Evolutionary conservation across 306 rosid species (phyloP).

Genomic region (Lupinus albus): DNA sequence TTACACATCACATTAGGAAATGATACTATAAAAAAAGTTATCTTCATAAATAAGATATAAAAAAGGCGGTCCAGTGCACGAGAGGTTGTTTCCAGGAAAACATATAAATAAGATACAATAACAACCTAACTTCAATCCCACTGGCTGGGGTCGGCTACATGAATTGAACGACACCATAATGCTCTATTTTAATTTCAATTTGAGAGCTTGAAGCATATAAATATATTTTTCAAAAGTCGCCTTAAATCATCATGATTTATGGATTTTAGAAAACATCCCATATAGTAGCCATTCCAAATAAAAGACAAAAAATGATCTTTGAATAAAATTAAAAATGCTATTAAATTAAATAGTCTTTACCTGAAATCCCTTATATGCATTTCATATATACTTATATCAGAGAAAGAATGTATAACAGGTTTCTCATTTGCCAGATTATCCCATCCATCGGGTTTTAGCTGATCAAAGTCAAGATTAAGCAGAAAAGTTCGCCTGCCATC

Average conservation of each 20-base stretch:
- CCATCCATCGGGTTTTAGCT: constrained; percentile 82
- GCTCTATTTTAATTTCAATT: no score
- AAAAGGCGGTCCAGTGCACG: no score
- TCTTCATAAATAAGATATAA: background rate
- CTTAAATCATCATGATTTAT: constrained; percentile 15
- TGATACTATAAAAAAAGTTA: background rate
- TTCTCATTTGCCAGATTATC: constrained; percentile 70
- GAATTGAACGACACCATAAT: no score
- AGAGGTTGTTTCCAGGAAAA: no score
- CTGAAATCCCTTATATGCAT: constrained; percentile 92
- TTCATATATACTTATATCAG: constrained; percentile 91
- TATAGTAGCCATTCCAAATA: constrained; percentile 4
- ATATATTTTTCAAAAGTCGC: constrained; percentile 30
- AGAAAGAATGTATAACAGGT: constrained; percentile 60
- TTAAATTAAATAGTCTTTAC: constrained; percentile 42
- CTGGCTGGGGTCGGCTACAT: no score
- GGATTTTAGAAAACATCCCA: constrained; percentile 25
- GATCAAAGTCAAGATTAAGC: constrained; percentile 59
- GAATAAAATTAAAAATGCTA: constrained; percentile 28
- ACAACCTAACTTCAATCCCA: no score
- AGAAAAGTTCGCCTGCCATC: constrained; percentile 74
- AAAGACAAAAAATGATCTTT: constrained; percentile 18
- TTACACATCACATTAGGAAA: constrained; percentile 1
- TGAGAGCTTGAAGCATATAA: constrained; percentile 5
- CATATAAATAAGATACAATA: no score